Evolutionary conservation across 192 early-diverging fungal genomes (phyloP).

Genomic region (Dissophora ornata): DNA sequence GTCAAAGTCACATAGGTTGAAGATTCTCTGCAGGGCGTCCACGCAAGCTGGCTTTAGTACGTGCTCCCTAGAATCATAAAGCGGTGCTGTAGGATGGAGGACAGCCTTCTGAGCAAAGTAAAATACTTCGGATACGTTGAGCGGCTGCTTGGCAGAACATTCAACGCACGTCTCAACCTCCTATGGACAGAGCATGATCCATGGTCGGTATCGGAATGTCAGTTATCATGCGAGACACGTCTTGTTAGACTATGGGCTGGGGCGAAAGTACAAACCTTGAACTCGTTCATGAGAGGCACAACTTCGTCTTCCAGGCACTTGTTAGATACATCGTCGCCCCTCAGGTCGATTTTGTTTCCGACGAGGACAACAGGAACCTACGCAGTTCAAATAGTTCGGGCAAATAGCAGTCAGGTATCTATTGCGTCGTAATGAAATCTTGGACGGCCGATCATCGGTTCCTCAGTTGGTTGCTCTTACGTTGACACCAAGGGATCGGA

Average conservation of each 20-base stretch:
- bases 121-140: conserved; percentile 99
- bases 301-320: conserved; percentile 93
- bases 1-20: conserved; percentile 95
- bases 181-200: conserved; percentile 43
- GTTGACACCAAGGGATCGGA: conserved; percentile 92
- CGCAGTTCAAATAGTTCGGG: too few relatives aligned
- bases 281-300: conserved; percentile 99
- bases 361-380: conserved; percentile 94
- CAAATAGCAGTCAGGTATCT: too few relatives aligned
- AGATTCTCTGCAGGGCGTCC: conserved; percentile 93
- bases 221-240: too few relatives aligned
- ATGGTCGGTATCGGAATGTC: too few relatives aligned
- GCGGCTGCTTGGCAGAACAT: conserved; percentile 94
- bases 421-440: too few relatives aligned
- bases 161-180: conserved; percentile 99
- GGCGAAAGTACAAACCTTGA: conserved; percentile 88
- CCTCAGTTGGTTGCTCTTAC: too few relatives aligned
- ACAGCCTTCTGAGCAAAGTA: conserved; percentile 99
- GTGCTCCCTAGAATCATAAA: conserved; percentile 96
- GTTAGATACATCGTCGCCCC: conserved; percentile 86
- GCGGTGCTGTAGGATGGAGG: conserved; percentile 93
- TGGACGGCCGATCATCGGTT: too few relatives aligned
- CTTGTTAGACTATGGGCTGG: too few relatives aligned
- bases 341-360: conserved; percentile 91
- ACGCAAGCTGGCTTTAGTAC: conserved; percentile 90